A percentile compares a stretch with the other conserved stretches of the same genome.
These are phyloP conservation scores for Sphaerulina populicola DNA, from an alignment of 2,329 filamentous ascomycete species.

Conservation along the genomic window DNA sequence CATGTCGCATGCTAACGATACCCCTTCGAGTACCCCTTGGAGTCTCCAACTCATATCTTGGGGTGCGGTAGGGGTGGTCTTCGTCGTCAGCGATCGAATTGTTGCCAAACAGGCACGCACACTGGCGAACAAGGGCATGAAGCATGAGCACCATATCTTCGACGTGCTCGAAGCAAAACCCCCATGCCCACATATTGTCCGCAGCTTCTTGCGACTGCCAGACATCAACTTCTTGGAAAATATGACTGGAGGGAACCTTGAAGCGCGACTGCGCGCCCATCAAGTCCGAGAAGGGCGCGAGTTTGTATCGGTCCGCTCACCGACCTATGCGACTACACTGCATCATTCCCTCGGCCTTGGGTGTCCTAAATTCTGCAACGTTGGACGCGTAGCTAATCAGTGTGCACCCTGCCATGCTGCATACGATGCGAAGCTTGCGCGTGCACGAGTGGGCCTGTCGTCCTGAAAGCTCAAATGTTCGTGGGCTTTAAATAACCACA, in stretches of 20 bases:
- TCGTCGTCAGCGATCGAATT: constrained; percentile 4
- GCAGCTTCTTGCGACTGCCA: constrained; percentile 4
- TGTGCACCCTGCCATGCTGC: too few species aligned
- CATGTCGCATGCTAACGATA: background rate
- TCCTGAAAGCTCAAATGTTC: too few species aligned
- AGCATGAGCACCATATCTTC: constrained; percentile 1
- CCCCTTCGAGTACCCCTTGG: background rate
- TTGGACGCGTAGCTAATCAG: too few species aligned
- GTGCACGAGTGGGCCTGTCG: too few species aligned
- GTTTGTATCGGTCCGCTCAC: background rate
- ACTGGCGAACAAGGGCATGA: constrained; percentile 1
- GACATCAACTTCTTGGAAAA: constrained; percentile 8
- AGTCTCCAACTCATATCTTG: constrained; percentile 2
- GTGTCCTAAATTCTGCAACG: too few species aligned
- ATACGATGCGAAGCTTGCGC: too few species aligned
- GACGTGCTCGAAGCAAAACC: constrained; percentile 3
- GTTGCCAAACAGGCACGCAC: constrained; percentile 2
- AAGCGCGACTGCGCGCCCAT: constrained; percentile 1
- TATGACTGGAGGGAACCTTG: constrained; percentile 2
- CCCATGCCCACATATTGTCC: constrained; percentile 4
- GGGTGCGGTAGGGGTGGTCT: constrained; percentile 4
- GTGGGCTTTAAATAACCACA: too few species aligned
- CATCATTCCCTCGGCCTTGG: too few species aligned
- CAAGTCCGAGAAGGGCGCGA: background rate
- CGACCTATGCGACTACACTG: too few species aligned